A percentile compares a stretch with the other conserved stretches of the same genome.
These are phyloP conservation scores for Fusarium lateritium DNA, from an alignment of 2,329 filamentous ascomycete species.

Conservation along the genomic window DNA sequence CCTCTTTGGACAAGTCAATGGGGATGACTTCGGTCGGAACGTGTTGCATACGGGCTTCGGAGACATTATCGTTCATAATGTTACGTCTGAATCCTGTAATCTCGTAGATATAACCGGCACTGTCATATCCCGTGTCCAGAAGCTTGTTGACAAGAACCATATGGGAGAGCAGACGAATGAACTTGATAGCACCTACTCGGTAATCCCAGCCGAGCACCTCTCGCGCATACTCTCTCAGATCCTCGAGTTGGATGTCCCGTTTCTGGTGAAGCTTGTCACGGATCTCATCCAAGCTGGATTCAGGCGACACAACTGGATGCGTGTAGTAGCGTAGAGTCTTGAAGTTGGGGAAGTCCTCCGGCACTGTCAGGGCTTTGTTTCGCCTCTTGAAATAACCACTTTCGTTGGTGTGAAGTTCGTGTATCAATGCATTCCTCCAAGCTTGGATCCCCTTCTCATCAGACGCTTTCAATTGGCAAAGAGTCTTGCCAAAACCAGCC, in stretches of 20 bases:
- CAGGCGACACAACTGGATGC: constrained; percentile 84
- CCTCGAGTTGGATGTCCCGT: constrained; percentile 54
- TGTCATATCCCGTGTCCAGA: constrained; percentile 37
- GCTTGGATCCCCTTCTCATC: constrained; percentile 71
- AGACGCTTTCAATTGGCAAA: constrained; percentile 75
- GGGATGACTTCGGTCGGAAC: constrained; percentile 82
- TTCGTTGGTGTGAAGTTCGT: constrained; percentile 88
- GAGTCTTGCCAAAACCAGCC: constrained; percentile 85
- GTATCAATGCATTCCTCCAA: constrained; percentile 81
- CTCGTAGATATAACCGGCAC: constrained; percentile 70
- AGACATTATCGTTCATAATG: constrained; percentile 79
- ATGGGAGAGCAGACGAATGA: constrained; percentile 84
- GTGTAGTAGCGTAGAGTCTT: constrained; percentile 90
- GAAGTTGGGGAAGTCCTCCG: constrained; percentile 83
- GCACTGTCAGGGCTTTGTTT: constrained; percentile 81
- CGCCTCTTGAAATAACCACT: constrained; percentile 83
- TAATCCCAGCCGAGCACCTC: constrained; percentile 91
- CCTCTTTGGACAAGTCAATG: constrained; percentile 81
- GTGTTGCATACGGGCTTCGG: constrained; percentile 85
- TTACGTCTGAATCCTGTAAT: constrained; percentile 80
- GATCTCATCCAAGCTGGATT: constrained; percentile 57
- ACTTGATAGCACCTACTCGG: constrained; percentile 84
- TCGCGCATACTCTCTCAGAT: constrained; percentile 79
- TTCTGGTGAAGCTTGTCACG: constrained; percentile 46
- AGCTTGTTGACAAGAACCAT: constrained; percentile 78